These are phyloP conservation scores for Phaeophleospora eucalypticola DNA, from an alignment of 2,329 filamentous ascomycete genomes.

Conservation along the genomic window DNA sequence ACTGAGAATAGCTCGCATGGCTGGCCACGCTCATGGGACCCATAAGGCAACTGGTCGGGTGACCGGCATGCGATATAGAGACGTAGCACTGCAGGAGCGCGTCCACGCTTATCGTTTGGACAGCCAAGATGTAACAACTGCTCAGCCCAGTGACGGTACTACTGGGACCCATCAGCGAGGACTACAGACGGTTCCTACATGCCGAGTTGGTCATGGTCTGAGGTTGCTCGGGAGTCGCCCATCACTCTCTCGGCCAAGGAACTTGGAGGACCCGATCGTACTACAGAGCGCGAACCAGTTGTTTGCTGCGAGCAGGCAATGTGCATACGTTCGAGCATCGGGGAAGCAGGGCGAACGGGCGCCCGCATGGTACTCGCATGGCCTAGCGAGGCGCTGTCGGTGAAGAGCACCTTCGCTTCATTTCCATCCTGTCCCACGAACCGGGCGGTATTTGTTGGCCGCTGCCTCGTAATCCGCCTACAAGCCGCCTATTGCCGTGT, in stretches of 20 bases:
- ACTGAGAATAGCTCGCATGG: not conserved
- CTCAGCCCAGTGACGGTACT: too few relatives aligned
- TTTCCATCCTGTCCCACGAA: not conserved
- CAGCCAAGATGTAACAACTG: too few relatives aligned
- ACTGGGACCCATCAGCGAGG: too few relatives aligned
- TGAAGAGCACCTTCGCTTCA: not conserved
- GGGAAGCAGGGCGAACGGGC: not conserved
- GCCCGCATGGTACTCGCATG: not conserved
- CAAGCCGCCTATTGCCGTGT: not conserved
- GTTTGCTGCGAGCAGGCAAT: not conserved
- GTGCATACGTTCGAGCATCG: not conserved
- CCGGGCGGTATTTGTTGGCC: not conserved
- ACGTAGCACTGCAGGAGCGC: not conserved
- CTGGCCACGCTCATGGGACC: not conserved
- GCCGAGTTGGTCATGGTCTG: too few relatives aligned
- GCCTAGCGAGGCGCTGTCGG: not conserved
- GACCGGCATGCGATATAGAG: not conserved
- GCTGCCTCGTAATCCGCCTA: not conserved
- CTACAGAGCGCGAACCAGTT: not conserved
- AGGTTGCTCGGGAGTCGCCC: not conserved
- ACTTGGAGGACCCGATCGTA: not conserved
- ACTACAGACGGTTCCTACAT: too few relatives aligned
- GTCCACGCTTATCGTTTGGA: too few relatives aligned
- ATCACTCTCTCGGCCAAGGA: not conserved
- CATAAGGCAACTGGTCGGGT: slow-evolving; percentile 6